Evolutionary conservation across 345 rosid genomes (phyloP).

Genomic region (Punica granatum): DNA sequence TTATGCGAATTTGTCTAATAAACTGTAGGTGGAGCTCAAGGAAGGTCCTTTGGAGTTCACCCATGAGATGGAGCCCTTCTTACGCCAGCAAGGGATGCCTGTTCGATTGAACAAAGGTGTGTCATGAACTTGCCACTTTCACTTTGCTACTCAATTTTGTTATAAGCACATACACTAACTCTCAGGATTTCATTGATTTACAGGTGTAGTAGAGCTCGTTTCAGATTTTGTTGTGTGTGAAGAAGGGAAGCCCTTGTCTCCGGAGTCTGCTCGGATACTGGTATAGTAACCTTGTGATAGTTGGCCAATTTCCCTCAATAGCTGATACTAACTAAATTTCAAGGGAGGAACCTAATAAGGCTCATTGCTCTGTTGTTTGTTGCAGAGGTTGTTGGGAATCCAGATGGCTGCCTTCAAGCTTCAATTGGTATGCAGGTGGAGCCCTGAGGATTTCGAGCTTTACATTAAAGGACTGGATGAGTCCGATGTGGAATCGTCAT

Average conservation of each 20-base stretch:
- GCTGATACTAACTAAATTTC: background rate
- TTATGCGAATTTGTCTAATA: background rate
- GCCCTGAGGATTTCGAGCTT: conserved; percentile 64
- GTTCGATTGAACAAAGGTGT: conserved; percentile 89
- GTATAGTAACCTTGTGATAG: conserved; percentile 19
- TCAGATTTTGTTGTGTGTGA: conserved; percentile 85
- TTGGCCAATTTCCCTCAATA: background rate
- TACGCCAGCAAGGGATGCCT: conserved; percentile 94
- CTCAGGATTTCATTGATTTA: background rate
- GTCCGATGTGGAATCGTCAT: conserved; percentile 83
- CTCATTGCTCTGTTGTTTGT: background rate
- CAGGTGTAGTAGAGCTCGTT: conserved; percentile 89
- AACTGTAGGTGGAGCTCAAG: conserved; percentile 61
- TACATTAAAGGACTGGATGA: conserved; percentile 51
- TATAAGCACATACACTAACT: background rate
- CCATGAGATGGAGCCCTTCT: conserved; percentile 96
- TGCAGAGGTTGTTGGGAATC: conserved; percentile 86
- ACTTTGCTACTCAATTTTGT: background rate
- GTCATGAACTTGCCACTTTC: background rate
- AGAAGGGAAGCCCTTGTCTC: conserved; percentile 87
- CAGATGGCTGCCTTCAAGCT: conserved; percentile 91
- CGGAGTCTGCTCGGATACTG: conserved; percentile 88
- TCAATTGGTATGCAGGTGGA: conserved; percentile 74
- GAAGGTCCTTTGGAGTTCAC: conserved; percentile 93
- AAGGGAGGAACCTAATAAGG: background rate